These are phyloP conservation scores for Nakaseomyces sp. DNA, from an alignment of 1,139 yeast genomes.

Conservation along the genomic window DNA sequence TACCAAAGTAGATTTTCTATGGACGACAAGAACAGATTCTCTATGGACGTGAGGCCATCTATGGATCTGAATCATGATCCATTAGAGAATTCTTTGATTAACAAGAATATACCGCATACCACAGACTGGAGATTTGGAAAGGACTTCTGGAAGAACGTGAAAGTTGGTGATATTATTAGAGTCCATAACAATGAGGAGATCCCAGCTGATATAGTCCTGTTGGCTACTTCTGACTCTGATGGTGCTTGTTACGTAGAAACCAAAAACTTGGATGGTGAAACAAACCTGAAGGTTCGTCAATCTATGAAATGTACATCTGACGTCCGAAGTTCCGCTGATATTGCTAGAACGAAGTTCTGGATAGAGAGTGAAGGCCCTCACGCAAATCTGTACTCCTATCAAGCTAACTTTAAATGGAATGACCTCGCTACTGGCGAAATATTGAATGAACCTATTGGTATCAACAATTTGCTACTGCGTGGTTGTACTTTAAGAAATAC, in stretches of 20 bases:
- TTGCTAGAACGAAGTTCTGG: constrained; percentile 68
- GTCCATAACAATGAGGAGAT: constrained; percentile 81
- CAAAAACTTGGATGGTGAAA: constrained; percentile 92
- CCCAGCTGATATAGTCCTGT: constrained; percentile 79
- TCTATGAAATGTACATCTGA: constrained; percentile 63
- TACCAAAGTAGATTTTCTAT: constrained; percentile 6
- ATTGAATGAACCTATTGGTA: constrained; percentile 60
- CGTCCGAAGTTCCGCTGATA: constrained; percentile 59
- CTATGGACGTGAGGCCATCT: constrained; percentile 25
- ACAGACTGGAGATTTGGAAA: constrained; percentile 45
- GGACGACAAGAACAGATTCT: constrained; percentile 22
- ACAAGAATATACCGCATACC: constrained; percentile 21
- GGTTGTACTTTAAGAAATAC: constrained; percentile 89
- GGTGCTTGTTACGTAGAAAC: constrained; percentile 92
- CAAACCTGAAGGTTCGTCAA: constrained; percentile 75
- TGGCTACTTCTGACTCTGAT: constrained; percentile 79
- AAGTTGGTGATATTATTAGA: constrained; percentile 83
- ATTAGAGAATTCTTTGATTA: constrained; percentile 14
- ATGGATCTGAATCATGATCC: constrained; percentile 15
- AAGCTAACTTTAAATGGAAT: constrained; percentile 45
- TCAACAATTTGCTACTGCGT: constrained; percentile 73
- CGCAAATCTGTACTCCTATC: constrained; percentile 69
- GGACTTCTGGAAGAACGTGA: constrained; percentile 79
- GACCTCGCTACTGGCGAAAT: constrained; percentile 37
- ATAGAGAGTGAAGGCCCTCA: constrained; percentile 90